Base-by-base conservation (phyloP, 208 protist genomes). In the Trypanosoma melophagium region DNA sequence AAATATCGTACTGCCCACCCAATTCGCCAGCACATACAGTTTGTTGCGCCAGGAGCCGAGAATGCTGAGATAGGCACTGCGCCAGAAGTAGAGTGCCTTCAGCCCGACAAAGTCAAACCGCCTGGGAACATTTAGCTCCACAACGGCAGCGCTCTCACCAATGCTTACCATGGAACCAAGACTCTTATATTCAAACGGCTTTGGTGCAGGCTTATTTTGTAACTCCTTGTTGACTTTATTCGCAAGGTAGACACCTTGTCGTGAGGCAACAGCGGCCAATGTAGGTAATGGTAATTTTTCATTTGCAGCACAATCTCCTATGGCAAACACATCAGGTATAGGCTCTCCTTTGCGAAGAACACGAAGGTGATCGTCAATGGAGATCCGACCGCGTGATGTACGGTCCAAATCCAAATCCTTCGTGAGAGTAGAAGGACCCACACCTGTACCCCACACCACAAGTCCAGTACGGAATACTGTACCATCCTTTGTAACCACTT, bases 401-500 rank as follows among this genome's bases (percentile, higher is more conserved):
- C 87, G 83, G 68, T 95, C 87, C 52, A 84, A 84, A 63, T 86
- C 66, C 52, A 95, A 76, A 19, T 70, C 65, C 71, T 89, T 90
- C 17, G 84, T 90, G 25, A 95, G 83, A 41, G 82, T 66, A 2
- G 90, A 81, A 59, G 87, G 83, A 62, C 86, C 87, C 21, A 96
- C 86, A 54, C 90, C 90, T 25, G 90, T 96, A 73, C 84, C 89
- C 90, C 90, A 96, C 70, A 96, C 87, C 16, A 96, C 87, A 22
- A 96, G 69, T 13, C 90, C 90, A 0, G 66, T 71, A 3, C 69
- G 74, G 58, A 92, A 71, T n/a, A 79, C 73, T 47, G 81, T 75
- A 49, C 87, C 87, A 41, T 79, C 77, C 69, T 88, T 92, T 60
- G 79, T 85, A 51, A 90, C 59, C 22, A 96, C 90, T 58, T 84